phyloP scores from a whole-genome alignment of 352 stramenopile genomes.

The Plasmopara halstedii region DNA sequence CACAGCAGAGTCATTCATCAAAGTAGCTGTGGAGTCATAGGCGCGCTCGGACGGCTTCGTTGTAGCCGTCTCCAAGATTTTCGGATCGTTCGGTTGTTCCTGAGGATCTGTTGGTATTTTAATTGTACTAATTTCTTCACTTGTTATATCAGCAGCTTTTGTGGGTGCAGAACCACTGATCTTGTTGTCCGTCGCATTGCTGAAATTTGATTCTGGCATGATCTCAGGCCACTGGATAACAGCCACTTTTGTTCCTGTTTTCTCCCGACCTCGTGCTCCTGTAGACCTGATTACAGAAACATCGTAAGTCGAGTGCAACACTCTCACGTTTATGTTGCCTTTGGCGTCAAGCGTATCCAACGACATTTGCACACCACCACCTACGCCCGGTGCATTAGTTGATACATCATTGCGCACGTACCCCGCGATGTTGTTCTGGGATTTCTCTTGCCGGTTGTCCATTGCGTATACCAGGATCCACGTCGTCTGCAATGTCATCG shows the following conservation, averaged over 20 bases:
- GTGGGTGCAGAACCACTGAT: slow-evolving; percentile 3
- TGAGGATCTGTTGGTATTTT: not conserved
- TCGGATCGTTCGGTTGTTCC: slow-evolving; percentile 3
- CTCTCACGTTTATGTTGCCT: slow-evolving; percentile 1
- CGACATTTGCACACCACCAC: not conserved
- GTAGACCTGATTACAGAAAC: not conserved
- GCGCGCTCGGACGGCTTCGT: slow-evolving; percentile 31
- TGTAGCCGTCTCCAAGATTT: slow-evolving; percentile 5
- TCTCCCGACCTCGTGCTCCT: not conserved
- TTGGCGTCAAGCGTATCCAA: not conserved
- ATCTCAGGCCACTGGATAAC: not conserved
- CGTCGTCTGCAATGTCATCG: not conserved
- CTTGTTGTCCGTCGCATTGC: slow-evolving; percentile 2
- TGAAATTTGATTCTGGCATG: slow-evolving; percentile 1
- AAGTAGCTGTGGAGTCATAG: slow-evolving; percentile 13
- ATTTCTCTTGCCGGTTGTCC: not conserved
- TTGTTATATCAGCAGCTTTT: not conserved
- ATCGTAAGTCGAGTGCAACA: slow-evolving; percentile 1
- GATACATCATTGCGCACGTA: slow-evolving; percentile 6
- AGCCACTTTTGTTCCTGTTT: not conserved
- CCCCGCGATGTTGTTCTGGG: not conserved
- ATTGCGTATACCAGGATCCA: slow-evolving; percentile 4
- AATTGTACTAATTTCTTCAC: not conserved
- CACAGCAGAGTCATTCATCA: slow-evolving; percentile 7
- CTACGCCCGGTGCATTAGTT: not conserved